Base-by-base conservation (phyloP, 169 alveolate genomes). In the Plasmodium billcollinsi region DNA sequence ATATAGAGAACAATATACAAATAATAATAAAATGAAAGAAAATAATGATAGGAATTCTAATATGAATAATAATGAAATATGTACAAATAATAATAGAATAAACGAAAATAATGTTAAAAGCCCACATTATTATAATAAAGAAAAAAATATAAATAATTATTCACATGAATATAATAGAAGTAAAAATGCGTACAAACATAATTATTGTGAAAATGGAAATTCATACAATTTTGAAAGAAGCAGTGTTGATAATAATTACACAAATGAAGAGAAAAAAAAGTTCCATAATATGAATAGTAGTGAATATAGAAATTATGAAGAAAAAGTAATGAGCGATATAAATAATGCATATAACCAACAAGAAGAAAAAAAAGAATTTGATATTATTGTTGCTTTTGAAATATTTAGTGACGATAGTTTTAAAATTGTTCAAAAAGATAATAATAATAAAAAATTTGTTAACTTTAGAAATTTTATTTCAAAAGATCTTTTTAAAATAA, bases 321-420 rank as follows among this genome's bases (percentile, higher is more conserved):
- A 67, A 3, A 52, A 39, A 14, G 54, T 80, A 12, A 80, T 67
- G 78, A 80, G 67, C 7, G 65, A 80, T 21, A 80, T 80, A 67
- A 69, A 24, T 20, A 69, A 80, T 49, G 54, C 63, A 8, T 18
- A 80, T 69, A 80, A 80, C 47, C 33, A 66, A 39, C 43, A 56
- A 43, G 83, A 72, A 18, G 90, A 80, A 8, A 80, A 29, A 69
- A 21, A 43, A 21, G 90, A 80, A 69, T 69, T 80, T 2, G 83
- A 80, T 54, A 80, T 80, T 43, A 45, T 80, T 5, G 90, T 80
- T 14, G 90, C 90, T 18, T 80, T 80, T 69, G 90, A 80, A 80
- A 80, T 80, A 54, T 69, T 67, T 50, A 66, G 61, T 43, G 72
- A 18, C 29, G 90, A 80, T 24, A 52, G 62, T 11, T 80, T 80